phyloP scores from a whole-genome alignment of 371 early-diverging fungal species.

The Nematocida sp. region DNA sequence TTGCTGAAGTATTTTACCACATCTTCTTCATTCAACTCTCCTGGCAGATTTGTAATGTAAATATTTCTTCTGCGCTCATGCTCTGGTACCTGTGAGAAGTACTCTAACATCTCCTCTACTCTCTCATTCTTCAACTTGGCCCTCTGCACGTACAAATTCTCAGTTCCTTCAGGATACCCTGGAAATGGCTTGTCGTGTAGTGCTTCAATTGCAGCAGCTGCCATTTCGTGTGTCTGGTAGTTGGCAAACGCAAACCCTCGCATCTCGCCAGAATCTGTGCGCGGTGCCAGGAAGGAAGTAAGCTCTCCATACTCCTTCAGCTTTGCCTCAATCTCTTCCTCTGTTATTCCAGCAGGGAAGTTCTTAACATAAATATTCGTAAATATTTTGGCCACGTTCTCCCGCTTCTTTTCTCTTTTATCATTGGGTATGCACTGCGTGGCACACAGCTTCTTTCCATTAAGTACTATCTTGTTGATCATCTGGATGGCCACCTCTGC shows the following conservation, averaged over 20 bases:
- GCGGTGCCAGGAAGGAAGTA: constrained; percentile 65
- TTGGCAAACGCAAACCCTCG: constrained; percentile 97
- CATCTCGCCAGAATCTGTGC: constrained; percentile 72
- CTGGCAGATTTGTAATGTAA: constrained; percentile 91
- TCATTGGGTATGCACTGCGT: constrained; percentile 55
- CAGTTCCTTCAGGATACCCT: constrained; percentile 71
- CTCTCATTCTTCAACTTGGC: constrained; percentile 97
- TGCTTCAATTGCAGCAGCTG: constrained; percentile 87
- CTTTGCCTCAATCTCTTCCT: constrained; percentile 58
- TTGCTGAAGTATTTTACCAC: constrained; percentile 78
- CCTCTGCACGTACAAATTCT: constrained; percentile 83
- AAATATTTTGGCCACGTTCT: constrained; percentile 59
- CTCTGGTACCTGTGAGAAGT: constrained; percentile 7
- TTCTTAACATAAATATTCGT: constrained; percentile 70
- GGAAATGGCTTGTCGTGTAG: constrained; percentile 92
- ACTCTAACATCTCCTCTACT: constrained; percentile 84
- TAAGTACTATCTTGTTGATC: constrained; percentile 59
- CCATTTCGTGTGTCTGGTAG: constrained; percentile 88
- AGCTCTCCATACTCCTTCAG: constrained; percentile 67
- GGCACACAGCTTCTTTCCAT: constrained; percentile 62
- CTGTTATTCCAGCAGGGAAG: constrained; percentile 61
- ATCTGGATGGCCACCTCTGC: constrained; percentile 68
- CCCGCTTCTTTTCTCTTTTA: constrained; percentile 48
- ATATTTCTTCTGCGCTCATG: constrained; percentile 76
- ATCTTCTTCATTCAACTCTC: constrained; percentile 76